Evolutionary conservation across 2,329 filamentous ascomycete genomes (phyloP).

Genomic region (Xylariaceae sp.): DNA sequence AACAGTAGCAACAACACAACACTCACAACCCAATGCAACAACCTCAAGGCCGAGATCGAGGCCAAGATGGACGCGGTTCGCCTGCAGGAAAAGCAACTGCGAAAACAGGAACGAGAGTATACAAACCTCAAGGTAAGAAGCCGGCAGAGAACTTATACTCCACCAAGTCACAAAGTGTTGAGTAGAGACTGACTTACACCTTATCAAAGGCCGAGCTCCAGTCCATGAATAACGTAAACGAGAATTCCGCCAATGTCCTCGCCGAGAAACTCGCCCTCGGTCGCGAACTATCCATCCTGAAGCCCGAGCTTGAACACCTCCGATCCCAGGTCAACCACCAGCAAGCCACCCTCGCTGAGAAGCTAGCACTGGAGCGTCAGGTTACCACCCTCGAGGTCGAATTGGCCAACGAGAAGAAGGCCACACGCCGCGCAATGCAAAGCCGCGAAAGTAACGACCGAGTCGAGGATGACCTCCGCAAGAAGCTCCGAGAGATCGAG

Average conservation of each 20-base stretch:
- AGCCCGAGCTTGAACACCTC: constrained; percentile 56
- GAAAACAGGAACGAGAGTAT: constrained; percentile 48
- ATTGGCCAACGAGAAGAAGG: constrained; percentile 77
- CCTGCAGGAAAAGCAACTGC: constrained; percentile 47
- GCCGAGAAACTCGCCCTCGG: constrained; percentile 54
- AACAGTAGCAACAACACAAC: constrained; percentile 27
- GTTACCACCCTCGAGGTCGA: constrained; percentile 75
- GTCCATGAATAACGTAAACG: constrained; percentile 63
- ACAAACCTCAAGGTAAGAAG: constrained; percentile 44
- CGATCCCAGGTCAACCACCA: constrained; percentile 56
- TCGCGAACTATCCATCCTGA: constrained; percentile 51
- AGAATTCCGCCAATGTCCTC: constrained; percentile 69
- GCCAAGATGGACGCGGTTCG: constrained; percentile 41
- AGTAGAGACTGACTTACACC: constrained; percentile 19
- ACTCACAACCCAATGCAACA: constrained; percentile 40
- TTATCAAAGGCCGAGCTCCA: constrained; percentile 63
- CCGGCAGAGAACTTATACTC: neutral
- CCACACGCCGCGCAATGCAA: constrained; percentile 54
- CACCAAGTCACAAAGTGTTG: neutral
- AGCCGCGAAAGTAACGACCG: constrained; percentile 42
- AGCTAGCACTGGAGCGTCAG: constrained; percentile 75
- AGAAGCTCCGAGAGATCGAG: constrained; percentile 37
- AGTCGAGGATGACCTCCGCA: constrained; percentile 42
- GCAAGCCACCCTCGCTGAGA: constrained; percentile 71
- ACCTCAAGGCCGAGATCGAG: constrained; percentile 42